phyloP scores from a whole-genome alignment of 2,329 filamentous ascomycete species.

The Rachicladosporium sp. region DNA sequence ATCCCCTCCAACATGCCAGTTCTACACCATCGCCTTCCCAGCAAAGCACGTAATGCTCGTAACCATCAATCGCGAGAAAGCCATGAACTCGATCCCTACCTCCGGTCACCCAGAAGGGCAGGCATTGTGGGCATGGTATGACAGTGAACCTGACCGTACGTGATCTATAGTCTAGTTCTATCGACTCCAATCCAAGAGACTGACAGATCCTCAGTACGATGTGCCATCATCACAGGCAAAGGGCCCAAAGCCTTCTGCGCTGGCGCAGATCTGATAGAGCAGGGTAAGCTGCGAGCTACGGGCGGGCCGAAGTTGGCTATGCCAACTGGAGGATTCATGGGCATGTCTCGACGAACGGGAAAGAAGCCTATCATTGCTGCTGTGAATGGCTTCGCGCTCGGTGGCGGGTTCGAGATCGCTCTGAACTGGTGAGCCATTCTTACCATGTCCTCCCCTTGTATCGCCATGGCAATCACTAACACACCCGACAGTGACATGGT shows the following conservation, averaged over 20 bases:
- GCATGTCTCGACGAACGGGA: slow-evolving; percentile 42
- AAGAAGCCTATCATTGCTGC: slow-evolving; percentile 51
- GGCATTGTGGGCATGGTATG: slow-evolving; percentile 21
- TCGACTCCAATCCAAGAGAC: too few species aligned
- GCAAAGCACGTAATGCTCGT: slow-evolving; percentile 13
- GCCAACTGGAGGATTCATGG: slow-evolving; percentile 38
- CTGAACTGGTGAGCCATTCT: slow-evolving; percentile 34
- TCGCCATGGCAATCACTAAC: too few species aligned
- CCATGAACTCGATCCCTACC: slow-evolving; percentile 24
- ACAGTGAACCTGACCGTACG: slow-evolving; percentile 15
- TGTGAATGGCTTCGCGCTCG: slow-evolving; percentile 45
- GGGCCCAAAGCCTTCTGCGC: slow-evolving; percentile 43
- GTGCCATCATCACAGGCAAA: slow-evolving; percentile 36
- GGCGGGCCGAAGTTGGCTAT: slow-evolving; percentile 13
- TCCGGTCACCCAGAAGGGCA: slow-evolving; percentile 22
- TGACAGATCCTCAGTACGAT: too few species aligned
- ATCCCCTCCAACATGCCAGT: too few species aligned
- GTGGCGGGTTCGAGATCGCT: slow-evolving; percentile 46
- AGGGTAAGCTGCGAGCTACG: slow-evolving; percentile 14
- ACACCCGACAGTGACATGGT: slow-evolving; percentile 31
- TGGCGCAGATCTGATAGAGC: slow-evolving; percentile 43
- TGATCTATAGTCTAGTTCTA: too few species aligned
- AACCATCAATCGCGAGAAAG: slow-evolving; percentile 23
- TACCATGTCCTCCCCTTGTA: slow-evolving; percentile 13
- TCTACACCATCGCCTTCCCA: too few species aligned